These are phyloP conservation scores for Filobasidium floriforme DNA, from an alignment of 768 basidiomycete genomes.

Conservation along the genomic window DNA sequence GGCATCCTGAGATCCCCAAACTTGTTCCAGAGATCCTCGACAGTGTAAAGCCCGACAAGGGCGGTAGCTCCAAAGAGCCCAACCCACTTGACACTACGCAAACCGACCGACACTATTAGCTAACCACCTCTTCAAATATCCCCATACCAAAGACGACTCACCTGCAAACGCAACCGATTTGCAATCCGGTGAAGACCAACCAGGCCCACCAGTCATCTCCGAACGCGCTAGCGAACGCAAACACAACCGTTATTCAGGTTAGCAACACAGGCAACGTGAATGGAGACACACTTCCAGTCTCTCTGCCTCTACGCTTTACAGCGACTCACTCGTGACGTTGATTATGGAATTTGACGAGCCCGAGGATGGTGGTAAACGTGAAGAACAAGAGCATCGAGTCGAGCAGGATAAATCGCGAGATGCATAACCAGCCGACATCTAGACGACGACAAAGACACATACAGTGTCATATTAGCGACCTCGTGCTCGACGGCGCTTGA, in stretches of 20 bases:
- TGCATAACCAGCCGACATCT: slow-evolving; percentile 96
- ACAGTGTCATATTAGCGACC: slow-evolving; percentile 7
- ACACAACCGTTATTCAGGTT: no score
- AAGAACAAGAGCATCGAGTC: slow-evolving; percentile 99
- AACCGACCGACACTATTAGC: slow-evolving; percentile 5
- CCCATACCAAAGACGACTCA: slow-evolving; percentile 42
- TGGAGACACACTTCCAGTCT: slow-evolving; percentile 3
- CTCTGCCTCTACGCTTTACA: background rate
- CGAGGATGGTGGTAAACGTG: slow-evolving; percentile 93
- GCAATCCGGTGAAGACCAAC: slow-evolving; percentile 84
- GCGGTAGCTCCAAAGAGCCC: slow-evolving; percentile 84
- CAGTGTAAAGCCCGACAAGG: slow-evolving; percentile 87
- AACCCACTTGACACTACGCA: slow-evolving; percentile 79
- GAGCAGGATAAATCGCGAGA: slow-evolving; percentile 92
- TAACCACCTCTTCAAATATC: background rate
- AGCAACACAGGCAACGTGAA: background rate
- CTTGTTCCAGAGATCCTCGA: slow-evolving; percentile 97
- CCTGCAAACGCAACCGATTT: slow-evolving; percentile 93
- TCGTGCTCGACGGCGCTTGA: background rate
- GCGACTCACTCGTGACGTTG: slow-evolving; percentile 77
- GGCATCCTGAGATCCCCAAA: slow-evolving; percentile 93
- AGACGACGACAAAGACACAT: background rate
- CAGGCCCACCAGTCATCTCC: slow-evolving; percentile 97
- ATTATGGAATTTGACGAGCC: slow-evolving; percentile 91
- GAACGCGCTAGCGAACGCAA: slow-evolving; percentile 67